Percentiles rank a stretch among this genome's conserved stretches.
phyloP scores from a whole-genome alignment of 441 rosid species.

The Erysimum cheiri region DNA sequence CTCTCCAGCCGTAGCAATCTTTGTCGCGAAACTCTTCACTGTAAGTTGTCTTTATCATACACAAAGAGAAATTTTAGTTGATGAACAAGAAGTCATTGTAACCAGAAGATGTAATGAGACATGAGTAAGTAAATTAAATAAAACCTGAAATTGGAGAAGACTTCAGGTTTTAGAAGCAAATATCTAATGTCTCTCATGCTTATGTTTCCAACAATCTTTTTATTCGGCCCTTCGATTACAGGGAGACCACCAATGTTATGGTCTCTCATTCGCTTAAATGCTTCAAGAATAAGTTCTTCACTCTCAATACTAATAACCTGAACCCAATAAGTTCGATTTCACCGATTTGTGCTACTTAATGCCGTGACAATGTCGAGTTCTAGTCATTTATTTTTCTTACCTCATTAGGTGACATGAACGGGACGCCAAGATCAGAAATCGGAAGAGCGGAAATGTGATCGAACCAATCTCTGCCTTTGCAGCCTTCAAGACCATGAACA shows the following conservation, averaged over 20 bases:
- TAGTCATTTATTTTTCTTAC: constrained; percentile 39
- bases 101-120: neutral
- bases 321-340: constrained; percentile 11
- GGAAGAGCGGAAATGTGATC: constrained; percentile 66
- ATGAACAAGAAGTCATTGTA: neutral
- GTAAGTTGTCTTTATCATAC: constrained; percentile 64
- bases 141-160: constrained; percentile 78
- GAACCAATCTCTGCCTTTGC: constrained; percentile 94
- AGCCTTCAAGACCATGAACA: constrained; percentile 78
- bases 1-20: constrained; percentile 49
- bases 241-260: constrained; percentile 83
- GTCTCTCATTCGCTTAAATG: constrained; percentile 80
- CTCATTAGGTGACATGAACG: constrained; percentile 72
- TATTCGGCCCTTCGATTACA: constrained; percentile 58
- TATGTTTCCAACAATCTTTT: constrained; percentile 70
- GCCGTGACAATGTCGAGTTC: neutral
- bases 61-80: constrained; percentile 8
- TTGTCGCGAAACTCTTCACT: constrained; percentile 60
- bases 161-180: constrained; percentile 72
- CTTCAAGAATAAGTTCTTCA: constrained; percentile 75
- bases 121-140: neutral
- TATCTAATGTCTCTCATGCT: constrained; percentile 80
- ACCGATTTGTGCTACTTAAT: neutral
- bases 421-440: constrained; percentile 81
- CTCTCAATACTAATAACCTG: constrained; percentile 70